Evolutionary conservation across 192 early-diverging fungal species (phyloP).

Genomic region (Funneliformis mosseae): DNA sequence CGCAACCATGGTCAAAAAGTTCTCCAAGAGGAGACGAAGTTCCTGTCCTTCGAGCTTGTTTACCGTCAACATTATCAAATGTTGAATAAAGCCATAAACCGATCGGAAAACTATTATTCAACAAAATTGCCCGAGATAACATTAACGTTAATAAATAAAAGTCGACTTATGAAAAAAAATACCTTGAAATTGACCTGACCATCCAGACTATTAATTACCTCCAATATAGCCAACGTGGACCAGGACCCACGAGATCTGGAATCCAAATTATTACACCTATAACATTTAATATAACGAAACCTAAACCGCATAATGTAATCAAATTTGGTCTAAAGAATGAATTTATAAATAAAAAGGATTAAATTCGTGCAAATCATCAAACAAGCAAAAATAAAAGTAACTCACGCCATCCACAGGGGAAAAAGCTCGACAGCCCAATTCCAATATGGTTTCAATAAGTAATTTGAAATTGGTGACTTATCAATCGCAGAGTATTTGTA

Average conservation of each 20-base stretch:
- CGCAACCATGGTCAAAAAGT: conserved; percentile 86
- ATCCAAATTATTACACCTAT: conserved; percentile 66
- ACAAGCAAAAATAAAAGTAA: conserved; percentile 35
- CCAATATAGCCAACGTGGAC: conserved; percentile 70
- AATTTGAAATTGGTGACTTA: conserved; percentile 81
- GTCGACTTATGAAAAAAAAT: neutral
- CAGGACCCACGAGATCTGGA: conserved; percentile 70
- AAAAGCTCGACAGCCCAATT: conserved; percentile 85
- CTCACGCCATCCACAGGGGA: conserved; percentile 94
- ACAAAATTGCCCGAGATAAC: conserved; percentile 9
- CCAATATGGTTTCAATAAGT: conserved; percentile 88
- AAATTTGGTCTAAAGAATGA: conserved; percentile 68
- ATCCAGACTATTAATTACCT: conserved; percentile 36
- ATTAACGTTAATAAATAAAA: conserved; percentile 1
- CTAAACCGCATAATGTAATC: conserved; percentile 79
- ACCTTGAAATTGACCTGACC: conserved; percentile 7
- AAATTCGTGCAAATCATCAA: neutral
- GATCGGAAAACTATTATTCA: conserved; percentile 67
- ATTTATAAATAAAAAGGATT: neutral
- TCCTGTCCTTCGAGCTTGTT: conserved; percentile 81
- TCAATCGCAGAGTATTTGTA: conserved; percentile 83
- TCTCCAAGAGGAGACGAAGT: conserved; percentile 78
- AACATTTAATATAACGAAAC: conserved; percentile 77
- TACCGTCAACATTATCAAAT: conserved; percentile 88
- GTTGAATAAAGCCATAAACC: conserved; percentile 89